Conservation (phyloP, 139 green algal genomes). For the Chlamydomonas applanata region DNA sequence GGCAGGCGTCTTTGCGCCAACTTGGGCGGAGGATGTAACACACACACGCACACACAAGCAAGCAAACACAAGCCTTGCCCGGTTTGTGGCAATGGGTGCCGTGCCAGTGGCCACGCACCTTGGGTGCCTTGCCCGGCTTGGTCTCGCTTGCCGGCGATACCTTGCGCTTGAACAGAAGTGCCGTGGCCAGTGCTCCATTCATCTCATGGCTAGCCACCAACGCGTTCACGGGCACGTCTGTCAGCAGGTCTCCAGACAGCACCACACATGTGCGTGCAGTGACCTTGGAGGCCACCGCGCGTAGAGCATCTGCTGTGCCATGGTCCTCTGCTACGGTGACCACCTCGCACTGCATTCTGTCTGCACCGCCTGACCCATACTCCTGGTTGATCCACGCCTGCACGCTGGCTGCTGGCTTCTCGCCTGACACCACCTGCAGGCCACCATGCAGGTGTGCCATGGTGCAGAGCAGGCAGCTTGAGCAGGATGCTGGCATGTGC, state of each 20-base stretch:
- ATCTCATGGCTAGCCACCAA: conserved; percentile 47
- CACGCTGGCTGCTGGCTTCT: conserved; percentile 45
- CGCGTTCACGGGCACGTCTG: conserved; percentile 51
- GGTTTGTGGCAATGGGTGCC: no score
- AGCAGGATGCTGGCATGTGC: background rate
- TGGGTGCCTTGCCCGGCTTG: conserved; percentile 76
- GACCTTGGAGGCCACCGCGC: conserved; percentile 35
- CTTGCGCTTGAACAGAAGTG: conserved; percentile 56
- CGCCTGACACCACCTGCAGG: conserved; percentile 53
- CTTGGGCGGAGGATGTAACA: no score
- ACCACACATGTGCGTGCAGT: conserved; percentile 56
- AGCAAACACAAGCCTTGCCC: no score
- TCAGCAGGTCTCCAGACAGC: conserved; percentile 56
- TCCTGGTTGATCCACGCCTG: conserved; percentile 46
- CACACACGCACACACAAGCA: no score
- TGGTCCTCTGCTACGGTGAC: conserved; percentile 61
- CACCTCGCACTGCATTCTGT: conserved; percentile 54
- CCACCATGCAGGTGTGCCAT: background rate
- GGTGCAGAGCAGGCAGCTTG: background rate
- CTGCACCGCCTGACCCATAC: conserved; percentile 31
- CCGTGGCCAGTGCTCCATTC: conserved; percentile 54
- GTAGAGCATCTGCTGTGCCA: conserved; percentile 63
- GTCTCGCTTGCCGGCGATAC: conserved; percentile 58
- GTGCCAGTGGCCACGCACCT: no score
- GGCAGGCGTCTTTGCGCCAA: no score